Conservation (phyloP, 2,329 filamentous ascomycete genomes). For the Eutypella sp. region DNA sequence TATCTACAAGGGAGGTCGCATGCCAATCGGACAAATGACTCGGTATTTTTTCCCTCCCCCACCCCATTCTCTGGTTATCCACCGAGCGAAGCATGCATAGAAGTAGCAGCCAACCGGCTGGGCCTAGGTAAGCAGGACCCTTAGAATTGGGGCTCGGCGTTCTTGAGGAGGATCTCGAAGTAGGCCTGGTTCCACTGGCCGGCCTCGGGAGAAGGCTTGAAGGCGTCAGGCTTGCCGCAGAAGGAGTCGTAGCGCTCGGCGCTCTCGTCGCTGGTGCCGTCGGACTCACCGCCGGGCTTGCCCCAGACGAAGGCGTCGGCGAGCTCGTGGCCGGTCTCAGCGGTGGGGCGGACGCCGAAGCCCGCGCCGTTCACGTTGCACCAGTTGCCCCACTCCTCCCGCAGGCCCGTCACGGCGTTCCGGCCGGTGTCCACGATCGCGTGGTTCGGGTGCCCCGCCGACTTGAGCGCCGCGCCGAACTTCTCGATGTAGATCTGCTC, state of each 20-base stretch:
- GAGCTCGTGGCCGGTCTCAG: slow-evolving; percentile 46
- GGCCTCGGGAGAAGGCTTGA: slow-evolving; percentile 66
- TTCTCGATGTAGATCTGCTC: slow-evolving; percentile 56
- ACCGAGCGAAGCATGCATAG: neutral
- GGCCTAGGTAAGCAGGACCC: neutral
- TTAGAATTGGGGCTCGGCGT: slow-evolving; percentile 48
- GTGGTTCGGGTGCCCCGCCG: slow-evolving; percentile 39
- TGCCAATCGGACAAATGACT: no score
- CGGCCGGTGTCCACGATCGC: slow-evolving; percentile 30
- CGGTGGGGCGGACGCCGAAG: slow-evolving; percentile 52
- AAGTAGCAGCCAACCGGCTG: no score
- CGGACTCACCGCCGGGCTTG: slow-evolving; percentile 53
- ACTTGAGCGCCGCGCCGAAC: slow-evolving; percentile 59
- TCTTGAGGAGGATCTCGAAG: slow-evolving; percentile 52
- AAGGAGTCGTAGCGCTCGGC: slow-evolving; percentile 46
- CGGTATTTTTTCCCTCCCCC: no score
- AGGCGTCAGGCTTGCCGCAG: slow-evolving; percentile 51
- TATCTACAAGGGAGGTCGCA: no score
- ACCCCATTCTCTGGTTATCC: no score
- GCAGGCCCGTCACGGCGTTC: slow-evolving; percentile 45
- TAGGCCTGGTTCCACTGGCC: slow-evolving; percentile 64
- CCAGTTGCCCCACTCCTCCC: slow-evolving; percentile 53
- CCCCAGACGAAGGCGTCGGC: slow-evolving; percentile 60
- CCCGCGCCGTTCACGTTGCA: slow-evolving; percentile 56
- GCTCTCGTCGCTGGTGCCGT: slow-evolving; percentile 34